These are phyloP conservation scores for Tulasnella sp. DNA, from an alignment of 768 basidiomycete species.

Conservation along the genomic window DNA sequence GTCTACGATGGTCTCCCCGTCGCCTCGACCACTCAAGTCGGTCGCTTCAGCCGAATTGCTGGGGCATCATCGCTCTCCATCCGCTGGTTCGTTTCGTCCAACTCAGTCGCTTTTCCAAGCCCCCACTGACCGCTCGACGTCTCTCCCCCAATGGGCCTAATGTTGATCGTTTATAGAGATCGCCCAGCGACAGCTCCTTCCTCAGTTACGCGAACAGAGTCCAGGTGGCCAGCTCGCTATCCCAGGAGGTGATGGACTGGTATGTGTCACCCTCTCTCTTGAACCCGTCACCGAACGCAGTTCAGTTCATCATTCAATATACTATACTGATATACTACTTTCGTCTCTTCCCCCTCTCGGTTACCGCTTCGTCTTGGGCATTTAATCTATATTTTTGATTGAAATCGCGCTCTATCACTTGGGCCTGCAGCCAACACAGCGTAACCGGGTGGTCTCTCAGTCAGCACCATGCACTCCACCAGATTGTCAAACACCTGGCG, in stretches of 20 bases:
- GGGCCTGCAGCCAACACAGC: not conserved
- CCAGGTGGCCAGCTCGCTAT: conserved; percentile 11
- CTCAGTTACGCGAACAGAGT: not conserved
- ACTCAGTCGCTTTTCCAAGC: not conserved
- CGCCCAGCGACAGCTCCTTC: not conserved
- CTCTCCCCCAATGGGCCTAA: not conserved
- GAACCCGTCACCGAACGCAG: conserved; percentile 1
- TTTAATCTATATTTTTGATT: not conserved
- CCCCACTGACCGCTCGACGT: not conserved
- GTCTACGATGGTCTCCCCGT: conserved; percentile 6
- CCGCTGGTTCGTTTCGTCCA: not conserved
- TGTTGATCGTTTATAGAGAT: too few relatives aligned
- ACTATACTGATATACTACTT: not conserved
- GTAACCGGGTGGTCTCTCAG: not conserved
- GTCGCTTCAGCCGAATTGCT: not conserved
- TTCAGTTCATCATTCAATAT: not conserved
- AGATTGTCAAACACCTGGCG: not conserved
- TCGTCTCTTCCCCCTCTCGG: not conserved
- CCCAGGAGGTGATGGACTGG: not conserved
- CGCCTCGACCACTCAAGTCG: not conserved
- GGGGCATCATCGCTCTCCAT: not conserved
- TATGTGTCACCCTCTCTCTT: not conserved
- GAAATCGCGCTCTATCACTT: not conserved
- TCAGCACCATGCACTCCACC: conserved; percentile 10
- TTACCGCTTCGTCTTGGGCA: not conserved